These are phyloP conservation scores for Solanum hybrid DNA, from an alignment of 305 asterid species.

Conservation along the genomic window DNA sequence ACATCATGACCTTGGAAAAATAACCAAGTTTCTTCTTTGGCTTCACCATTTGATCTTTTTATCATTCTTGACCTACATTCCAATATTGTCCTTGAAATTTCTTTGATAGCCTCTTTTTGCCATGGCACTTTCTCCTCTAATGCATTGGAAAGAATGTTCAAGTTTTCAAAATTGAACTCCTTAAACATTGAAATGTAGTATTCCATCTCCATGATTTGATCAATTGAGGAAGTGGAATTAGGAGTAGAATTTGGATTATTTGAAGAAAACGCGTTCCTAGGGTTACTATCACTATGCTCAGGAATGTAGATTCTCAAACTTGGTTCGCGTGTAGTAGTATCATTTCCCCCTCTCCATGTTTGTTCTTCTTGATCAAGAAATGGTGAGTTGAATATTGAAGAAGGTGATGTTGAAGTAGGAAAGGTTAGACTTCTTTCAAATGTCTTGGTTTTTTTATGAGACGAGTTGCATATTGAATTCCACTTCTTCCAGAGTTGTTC, in stretches of 20 bases:
- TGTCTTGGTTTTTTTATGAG: slow-evolving; percentile 21
- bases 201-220: slow-evolving; percentile 37
- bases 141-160: slow-evolving; percentile 49
- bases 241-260: slow-evolving; percentile 20
- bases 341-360: not conserved
- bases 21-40: slow-evolving; percentile 77
- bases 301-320: slow-evolving; percentile 10
- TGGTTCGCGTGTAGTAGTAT: not conserved
- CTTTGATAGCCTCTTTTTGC: slow-evolving; percentile 47
- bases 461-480: slow-evolving; percentile 47
- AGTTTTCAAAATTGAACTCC: slow-evolving; percentile 55
- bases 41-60: slow-evolving; percentile 20
- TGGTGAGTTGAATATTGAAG: slow-evolving; percentile 15
- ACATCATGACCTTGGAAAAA: slow-evolving; percentile 49
- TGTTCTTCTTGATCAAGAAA: slow-evolving; percentile 1
- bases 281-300: not conserved
- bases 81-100: slow-evolving; percentile 50
- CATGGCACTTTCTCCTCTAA: slow-evolving; percentile 62
- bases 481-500: slow-evolving; percentile 42
- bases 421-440: slow-evolving; percentile 32
- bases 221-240: slow-evolving; percentile 44
- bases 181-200: slow-evolving; percentile 42
- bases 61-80: slow-evolving; percentile 62
- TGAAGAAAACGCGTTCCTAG: slow-evolving; percentile 9
- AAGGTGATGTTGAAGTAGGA: slow-evolving; percentile 32